phyloP scores from a whole-genome alignment of 2,329 filamentous ascomycete genomes.

The Verticillium isaacii region DNA sequence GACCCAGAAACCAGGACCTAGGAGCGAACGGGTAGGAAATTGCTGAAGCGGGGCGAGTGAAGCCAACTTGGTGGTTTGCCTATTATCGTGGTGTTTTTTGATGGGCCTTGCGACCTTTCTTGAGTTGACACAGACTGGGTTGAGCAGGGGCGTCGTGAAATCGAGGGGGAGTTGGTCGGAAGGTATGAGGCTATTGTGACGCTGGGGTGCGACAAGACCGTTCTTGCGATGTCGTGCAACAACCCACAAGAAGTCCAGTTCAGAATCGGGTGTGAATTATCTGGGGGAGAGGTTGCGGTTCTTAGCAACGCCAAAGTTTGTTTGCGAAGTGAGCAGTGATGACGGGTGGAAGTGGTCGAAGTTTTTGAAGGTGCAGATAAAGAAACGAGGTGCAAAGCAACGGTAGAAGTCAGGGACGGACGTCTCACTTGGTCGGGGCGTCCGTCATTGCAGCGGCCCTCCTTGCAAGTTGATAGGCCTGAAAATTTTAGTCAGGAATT shows the following conservation, averaged over 20 bases:
- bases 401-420: not conserved
- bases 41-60: slow-evolving; percentile 67
- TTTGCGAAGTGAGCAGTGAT: not conserved
- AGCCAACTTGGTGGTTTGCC: slow-evolving; percentile 83
- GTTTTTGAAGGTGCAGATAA: not conserved
- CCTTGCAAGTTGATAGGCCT: not conserved
- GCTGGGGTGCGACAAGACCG: not conserved
- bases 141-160: not conserved
- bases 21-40: slow-evolving; percentile 80
- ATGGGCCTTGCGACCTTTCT: slow-evolving; percentile 10
- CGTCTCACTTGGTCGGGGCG: not conserved
- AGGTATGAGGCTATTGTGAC: not conserved
- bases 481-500: not conserved
- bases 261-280: too few species aligned
- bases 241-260: too few species aligned
- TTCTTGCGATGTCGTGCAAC: not conserved
- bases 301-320: not conserved
- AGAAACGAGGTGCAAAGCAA: not conserved
- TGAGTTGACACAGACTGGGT: not conserved
- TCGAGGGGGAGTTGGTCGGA: not conserved
- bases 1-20: slow-evolving; percentile 90
- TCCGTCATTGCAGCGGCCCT: not conserved
- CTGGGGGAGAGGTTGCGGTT: not conserved
- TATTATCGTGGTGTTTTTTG: not conserved
- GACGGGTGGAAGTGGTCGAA: not conserved